These are phyloP conservation scores for Pulveroboletus sp. DNA, from an alignment of 768 basidiomycete species.

Conservation along the genomic window DNA sequence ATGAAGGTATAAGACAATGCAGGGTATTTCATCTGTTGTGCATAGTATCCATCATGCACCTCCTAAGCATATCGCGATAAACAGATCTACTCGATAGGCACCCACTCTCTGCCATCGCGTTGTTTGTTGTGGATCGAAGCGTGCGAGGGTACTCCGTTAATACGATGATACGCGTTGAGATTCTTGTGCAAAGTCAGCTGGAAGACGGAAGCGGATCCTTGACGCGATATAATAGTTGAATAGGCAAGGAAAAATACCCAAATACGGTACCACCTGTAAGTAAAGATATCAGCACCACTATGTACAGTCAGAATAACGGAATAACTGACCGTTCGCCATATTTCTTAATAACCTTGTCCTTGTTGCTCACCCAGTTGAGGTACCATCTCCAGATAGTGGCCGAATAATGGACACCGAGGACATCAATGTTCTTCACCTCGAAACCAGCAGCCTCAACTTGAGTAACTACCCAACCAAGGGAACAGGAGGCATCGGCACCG, in stretches of 20 bases:
- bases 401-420: conserved; percentile 95
- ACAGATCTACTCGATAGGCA: conserved; percentile 18
- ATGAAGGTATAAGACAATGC: conserved; percentile 17
- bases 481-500: conserved; percentile 94
- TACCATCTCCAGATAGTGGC: conserved; percentile 92
- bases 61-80: not conserved
- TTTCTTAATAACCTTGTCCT: conserved; percentile 79
- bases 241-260: conserved; percentile 98
- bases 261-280: conserved; percentile 72
- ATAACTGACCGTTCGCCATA: conserved; percentile 70
- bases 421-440: conserved; percentile 94
- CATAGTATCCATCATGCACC: conserved; percentile 1
- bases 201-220: conserved; percentile 91
- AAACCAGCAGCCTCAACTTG: conserved; percentile 90
- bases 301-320: too few relatives aligned
- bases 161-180: conserved; percentile 90
- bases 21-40: conserved; percentile 10
- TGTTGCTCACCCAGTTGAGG: conserved; percentile 94
- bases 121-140: conserved; percentile 65
- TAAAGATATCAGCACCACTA: not conserved
- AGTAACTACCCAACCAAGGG: conserved; percentile 90
- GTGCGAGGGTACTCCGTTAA: conserved; percentile 80
- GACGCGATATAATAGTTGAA: conserved; percentile 77
- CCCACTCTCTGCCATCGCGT: conserved; percentile 27
- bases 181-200: conserved; percentile 99